These are phyloP conservation scores for Ascochyta viciae-villosae DNA, from an alignment of 2,329 filamentous ascomycete species.

Conservation along the genomic window DNA sequence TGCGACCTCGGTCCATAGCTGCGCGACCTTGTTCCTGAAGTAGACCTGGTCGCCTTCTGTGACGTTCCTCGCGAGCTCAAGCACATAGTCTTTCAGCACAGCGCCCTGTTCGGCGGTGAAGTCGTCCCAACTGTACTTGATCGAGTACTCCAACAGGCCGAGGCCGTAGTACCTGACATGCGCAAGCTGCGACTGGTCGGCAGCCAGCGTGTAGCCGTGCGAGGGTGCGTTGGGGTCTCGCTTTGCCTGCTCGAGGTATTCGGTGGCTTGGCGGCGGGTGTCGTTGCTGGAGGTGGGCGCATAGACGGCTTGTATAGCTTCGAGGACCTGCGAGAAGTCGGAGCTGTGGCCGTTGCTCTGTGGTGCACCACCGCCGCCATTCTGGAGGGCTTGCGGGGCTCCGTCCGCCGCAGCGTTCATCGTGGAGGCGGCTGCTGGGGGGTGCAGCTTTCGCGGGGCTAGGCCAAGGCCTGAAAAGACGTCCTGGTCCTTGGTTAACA, in stretches of 20 bases:
- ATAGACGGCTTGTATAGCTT: constrained; percentile 88
- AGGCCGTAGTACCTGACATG: constrained; percentile 93
- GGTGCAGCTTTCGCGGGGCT: constrained; percentile 11
- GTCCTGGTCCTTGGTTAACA: constrained; percentile 10
- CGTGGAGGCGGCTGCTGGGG: constrained; percentile 29
- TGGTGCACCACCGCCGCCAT: constrained; percentile 27
- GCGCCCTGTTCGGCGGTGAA: constrained; percentile 73
- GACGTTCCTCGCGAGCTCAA: constrained; percentile 77
- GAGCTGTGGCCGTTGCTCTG: constrained; percentile 28
- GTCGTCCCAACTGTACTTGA: constrained; percentile 82
- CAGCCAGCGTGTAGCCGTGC: constrained; percentile 83
- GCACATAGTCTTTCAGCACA: constrained; percentile 76
- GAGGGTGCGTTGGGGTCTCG: constrained; percentile 78
- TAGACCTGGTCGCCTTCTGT: constrained; percentile 78
- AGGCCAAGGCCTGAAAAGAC: constrained; percentile 15
- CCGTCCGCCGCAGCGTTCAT: constrained; percentile 41
- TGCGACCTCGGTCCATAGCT: constrained; percentile 93
- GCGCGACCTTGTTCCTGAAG: constrained; percentile 89
- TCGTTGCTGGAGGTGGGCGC: constrained; percentile 81
- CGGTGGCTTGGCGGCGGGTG: constrained; percentile 79
- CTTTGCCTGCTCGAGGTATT: constrained; percentile 87
- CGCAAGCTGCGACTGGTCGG: constrained; percentile 75
- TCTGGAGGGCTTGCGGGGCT: constrained; percentile 36
- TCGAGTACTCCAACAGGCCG: constrained; percentile 86
- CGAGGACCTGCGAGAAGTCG: constrained; percentile 72